A percentile compares a stretch with the other conserved stretches of the same genome.
Evolutionary conservation across 345 rosid species (phyloP).

Genomic region (Fremontodendron californicum): DNA sequence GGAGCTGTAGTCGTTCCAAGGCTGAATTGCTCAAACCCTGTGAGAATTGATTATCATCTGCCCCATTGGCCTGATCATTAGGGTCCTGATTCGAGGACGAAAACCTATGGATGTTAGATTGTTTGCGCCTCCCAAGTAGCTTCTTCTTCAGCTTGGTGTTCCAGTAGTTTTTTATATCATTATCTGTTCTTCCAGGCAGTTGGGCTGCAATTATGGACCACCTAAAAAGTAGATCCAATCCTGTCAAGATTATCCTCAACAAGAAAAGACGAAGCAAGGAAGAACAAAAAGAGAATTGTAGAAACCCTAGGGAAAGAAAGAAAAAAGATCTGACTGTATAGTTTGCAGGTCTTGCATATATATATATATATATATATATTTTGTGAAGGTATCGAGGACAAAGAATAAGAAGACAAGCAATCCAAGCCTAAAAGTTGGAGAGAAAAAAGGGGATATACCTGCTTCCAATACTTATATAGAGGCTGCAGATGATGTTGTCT

Average conservation of each 20-base stretch:
- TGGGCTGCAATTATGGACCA: conserved; percentile 99
- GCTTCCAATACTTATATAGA: conserved; percentile 97
- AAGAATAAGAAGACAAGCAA: conserved; percentile 38
- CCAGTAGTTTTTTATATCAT: conserved; percentile 95
- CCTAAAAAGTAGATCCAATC: conserved; percentile 27
- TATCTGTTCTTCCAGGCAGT: conserved; percentile 92
- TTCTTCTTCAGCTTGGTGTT: conserved; percentile 94
- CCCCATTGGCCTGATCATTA: conserved; percentile 9
- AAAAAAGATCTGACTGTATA: conserved; percentile 8
- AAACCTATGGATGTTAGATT: conserved; percentile 31
- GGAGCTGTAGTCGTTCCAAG: conserved; percentile 87
- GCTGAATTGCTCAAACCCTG: conserved; percentile 66
- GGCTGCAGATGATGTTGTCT: conserved; percentile 92
- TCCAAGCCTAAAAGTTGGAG: conserved; percentile 11
- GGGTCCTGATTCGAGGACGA: conserved; percentile 20
- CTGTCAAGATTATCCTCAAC: not conserved
- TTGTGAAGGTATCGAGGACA: conserved; percentile 37
- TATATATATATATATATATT: too few relatives aligned
- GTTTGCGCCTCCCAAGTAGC: conserved; percentile 76
- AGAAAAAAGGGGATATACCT: conserved; percentile 38
- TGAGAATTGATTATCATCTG: conserved; percentile 23
- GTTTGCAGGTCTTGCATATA: conserved; percentile 4
- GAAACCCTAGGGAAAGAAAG: conserved; percentile 9
- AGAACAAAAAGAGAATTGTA: conserved; percentile 18
- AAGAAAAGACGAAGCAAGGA: conserved; percentile 13